Percentiles rank a stretch among this genome's conserved stretches.
Conservation (phyloP, 2,329 filamentous ascomycete species). For the Talaromyces sp. region DNA sequence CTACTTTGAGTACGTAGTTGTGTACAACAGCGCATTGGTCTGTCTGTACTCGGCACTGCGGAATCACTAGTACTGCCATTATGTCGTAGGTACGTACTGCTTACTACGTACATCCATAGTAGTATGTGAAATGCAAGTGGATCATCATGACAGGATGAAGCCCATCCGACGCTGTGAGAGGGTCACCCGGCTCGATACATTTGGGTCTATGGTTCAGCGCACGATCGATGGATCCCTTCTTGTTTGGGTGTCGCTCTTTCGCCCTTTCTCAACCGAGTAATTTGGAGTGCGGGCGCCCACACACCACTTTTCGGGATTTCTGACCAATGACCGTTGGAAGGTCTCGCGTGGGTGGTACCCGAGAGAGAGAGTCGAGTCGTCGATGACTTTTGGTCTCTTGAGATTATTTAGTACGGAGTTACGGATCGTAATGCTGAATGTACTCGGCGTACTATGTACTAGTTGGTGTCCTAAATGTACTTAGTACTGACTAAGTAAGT, state of each 20-base stretch:
- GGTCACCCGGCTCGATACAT: slow-evolving; percentile 1
- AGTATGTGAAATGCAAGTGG: neutral
- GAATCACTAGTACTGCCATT: neutral
- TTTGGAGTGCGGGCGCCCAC: slow-evolving; percentile 7
- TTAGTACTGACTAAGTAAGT: neutral
- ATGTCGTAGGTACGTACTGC: neutral
- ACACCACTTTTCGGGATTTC: neutral
- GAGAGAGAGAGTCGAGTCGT: neutral
- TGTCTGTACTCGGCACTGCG: neutral
- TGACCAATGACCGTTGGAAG: neutral
- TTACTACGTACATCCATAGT: too few relatives aligned
- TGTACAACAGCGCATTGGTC: neutral
- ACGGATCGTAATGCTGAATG: neutral
- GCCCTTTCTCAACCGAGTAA: neutral
- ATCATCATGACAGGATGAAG: neutral
- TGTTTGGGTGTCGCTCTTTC: neutral
- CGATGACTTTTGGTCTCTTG: neutral
- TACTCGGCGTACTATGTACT: too few relatives aligned
- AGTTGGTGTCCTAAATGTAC: too few relatives aligned
- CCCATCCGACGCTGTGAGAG: neutral
- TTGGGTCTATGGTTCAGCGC: slow-evolving; percentile 10
- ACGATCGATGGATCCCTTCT: slow-evolving; percentile 14
- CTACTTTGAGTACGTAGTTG: neutral
- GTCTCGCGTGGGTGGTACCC: neutral
- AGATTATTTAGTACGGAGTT: neutral